These are phyloP conservation scores for Debaryomyces psychrophilus DNA, from an alignment of 1,139 yeast genomes.

Conservation along the genomic window DNA sequence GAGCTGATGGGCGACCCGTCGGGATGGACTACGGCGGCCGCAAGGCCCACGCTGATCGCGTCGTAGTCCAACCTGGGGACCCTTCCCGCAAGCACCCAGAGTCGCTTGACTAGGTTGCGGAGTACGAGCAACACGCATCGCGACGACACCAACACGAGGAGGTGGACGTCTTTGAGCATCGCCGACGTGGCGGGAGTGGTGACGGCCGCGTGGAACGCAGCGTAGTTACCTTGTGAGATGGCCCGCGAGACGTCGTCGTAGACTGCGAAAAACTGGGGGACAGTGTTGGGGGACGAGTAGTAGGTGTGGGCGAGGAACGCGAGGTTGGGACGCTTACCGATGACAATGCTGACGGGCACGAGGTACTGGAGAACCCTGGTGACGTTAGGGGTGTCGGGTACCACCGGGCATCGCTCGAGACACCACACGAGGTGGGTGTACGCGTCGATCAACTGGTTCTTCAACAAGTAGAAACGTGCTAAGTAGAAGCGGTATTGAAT, in stretches of 20 bases:
- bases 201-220: constrained; percentile 34
- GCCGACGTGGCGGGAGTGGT: constrained; percentile 26
- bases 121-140: constrained; percentile 46
- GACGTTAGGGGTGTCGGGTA: constrained; percentile 31
- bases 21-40: constrained; percentile 4
- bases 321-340: constrained; percentile 54
- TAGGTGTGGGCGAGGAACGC: constrained; percentile 22
- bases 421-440: constrained; percentile 68
- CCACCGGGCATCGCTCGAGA: constrained; percentile 45
- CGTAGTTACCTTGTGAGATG: constrained; percentile 45
- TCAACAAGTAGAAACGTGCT: constrained; percentile 66
- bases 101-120: constrained; percentile 46
- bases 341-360: constrained; percentile 57
- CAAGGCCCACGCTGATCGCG: constrained; percentile 26
- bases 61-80: constrained; percentile 37
- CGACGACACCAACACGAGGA: constrained; percentile 32
- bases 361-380: constrained; percentile 52
- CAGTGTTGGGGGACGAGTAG: constrained; percentile 15
- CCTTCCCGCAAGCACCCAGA: constrained; percentile 35
- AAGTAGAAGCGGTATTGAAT: constrained; percentile 69
- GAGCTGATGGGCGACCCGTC: background rate
- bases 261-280: constrained; percentile 34
- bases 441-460: constrained; percentile 58
- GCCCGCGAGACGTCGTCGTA: constrained; percentile 41
- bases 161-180: constrained; percentile 38